Conservation (phyloP, 805 yeast species). For the Komagataella pastoris region DNA sequence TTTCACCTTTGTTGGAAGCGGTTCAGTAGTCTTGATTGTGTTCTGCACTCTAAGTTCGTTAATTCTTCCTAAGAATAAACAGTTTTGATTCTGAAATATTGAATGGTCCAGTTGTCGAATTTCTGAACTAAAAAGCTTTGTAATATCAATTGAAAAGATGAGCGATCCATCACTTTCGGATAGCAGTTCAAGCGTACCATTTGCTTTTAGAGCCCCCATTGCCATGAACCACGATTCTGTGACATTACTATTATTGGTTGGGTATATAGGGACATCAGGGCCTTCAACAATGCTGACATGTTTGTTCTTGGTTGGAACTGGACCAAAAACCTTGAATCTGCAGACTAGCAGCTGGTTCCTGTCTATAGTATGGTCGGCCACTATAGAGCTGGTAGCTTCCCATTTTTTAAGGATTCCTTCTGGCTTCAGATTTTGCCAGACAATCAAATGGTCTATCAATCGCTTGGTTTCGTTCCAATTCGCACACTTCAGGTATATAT, state of each 20-base stretch:
- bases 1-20: neutral
- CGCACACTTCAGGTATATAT: constrained; percentile 16
- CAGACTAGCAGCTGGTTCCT: constrained; percentile 36
- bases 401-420: constrained; percentile 34
- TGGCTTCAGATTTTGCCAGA: constrained; percentile 38
- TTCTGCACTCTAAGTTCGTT: constrained; percentile 34
- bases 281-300: constrained; percentile 16
- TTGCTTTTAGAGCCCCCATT: constrained; percentile 54
- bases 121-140: constrained; percentile 40
- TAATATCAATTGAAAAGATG: constrained; percentile 44
- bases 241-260: constrained; percentile 6
- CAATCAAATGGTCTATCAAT: constrained; percentile 25
- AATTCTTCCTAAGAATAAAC: constrained; percentile 44
- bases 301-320: constrained; percentile 27
- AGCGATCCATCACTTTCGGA: constrained; percentile 52
- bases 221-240: constrained; percentile 60
- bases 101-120: constrained; percentile 53
- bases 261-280: constrained; percentile 11
- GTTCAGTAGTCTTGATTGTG: constrained; percentile 13
- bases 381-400: constrained; percentile 22
- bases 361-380: constrained; percentile 8
- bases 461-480: constrained; percentile 23
- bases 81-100: constrained; percentile 43
- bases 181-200: constrained; percentile 48
- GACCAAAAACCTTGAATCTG: constrained; percentile 54